A percentile compares a stretch with the other conserved stretches of the same genome.
Evolutionary conservation across 257 asterid genomes (phyloP).

Genomic region (Linderniella brevidens): DNA sequence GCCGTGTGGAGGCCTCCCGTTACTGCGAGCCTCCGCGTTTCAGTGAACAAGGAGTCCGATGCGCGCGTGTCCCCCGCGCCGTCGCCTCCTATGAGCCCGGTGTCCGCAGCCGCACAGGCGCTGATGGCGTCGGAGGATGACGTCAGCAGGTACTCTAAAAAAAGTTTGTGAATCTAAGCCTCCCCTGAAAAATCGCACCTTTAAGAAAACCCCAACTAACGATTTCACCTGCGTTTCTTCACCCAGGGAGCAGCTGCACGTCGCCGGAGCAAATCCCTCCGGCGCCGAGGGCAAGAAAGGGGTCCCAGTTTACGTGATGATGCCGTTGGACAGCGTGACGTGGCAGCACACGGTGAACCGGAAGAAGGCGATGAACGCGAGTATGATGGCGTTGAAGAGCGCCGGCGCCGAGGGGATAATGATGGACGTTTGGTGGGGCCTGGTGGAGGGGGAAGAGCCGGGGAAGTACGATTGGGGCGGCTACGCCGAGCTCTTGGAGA

Average conservation of each 20-base stretch:
- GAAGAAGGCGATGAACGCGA: slow-evolving; percentile 92
- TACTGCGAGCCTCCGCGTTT: slow-evolving; percentile 34
- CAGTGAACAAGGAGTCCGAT: slow-evolving; percentile 18
- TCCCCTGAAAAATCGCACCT: neutral
- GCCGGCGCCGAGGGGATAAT: slow-evolving; percentile 90
- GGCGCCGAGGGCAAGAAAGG: slow-evolving; percentile 28
- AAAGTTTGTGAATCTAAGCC: too few species aligned
- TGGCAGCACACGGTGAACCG: slow-evolving; percentile 70
- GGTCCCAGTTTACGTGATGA: slow-evolving; percentile 88
- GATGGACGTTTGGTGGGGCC: slow-evolving; percentile 99
- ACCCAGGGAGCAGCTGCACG: neutral
- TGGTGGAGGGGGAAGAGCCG: slow-evolving; percentile 68
- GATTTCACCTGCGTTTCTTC: too few species aligned
- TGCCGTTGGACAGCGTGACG: slow-evolving; percentile 89
- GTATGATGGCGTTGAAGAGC: slow-evolving; percentile 82
- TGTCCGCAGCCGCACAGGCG: slow-evolving; percentile 70
- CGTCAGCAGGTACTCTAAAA: too few species aligned
- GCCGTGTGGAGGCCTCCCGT: slow-evolving; percentile 40
- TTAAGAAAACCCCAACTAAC: too few species aligned
- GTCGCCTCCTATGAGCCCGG: slow-evolving; percentile 70
- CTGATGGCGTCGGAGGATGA: slow-evolving; percentile 17
- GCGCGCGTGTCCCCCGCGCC: slow-evolving; percentile 47
- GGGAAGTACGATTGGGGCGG: slow-evolving; percentile 89
- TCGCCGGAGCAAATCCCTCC: slow-evolving; percentile 10
- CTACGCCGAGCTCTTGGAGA: slow-evolving; percentile 62